Percentiles rank a stretch among this genome's conserved stretches.
phyloP scores from a whole-genome alignment of 192 early-diverging fungal species.

The Coemansia biformis region DNA sequence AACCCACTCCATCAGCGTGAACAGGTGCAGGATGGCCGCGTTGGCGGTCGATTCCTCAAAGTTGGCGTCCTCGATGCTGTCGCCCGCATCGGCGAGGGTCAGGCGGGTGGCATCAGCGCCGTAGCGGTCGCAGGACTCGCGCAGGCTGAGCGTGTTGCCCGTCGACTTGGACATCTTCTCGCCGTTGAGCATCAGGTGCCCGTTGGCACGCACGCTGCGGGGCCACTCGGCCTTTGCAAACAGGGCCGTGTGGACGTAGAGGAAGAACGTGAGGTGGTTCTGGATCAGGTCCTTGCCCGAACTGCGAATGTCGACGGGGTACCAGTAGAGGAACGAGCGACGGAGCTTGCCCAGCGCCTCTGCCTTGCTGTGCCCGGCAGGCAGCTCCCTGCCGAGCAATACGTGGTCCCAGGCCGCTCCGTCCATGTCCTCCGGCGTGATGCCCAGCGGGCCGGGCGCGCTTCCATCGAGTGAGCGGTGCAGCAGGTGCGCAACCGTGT shows the following conservation, averaged over 20 bases:
- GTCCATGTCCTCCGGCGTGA: conserved; percentile 82
- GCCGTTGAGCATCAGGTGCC: conserved; percentile 89
- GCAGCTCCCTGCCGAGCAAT: conserved; percentile 61
- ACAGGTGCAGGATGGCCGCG: conserved; percentile 87
- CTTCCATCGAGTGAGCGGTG: conserved; percentile 85
- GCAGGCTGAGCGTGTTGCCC: conserved; percentile 89
- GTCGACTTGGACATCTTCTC: conserved; percentile 99
- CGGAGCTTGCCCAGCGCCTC: conserved; percentile 70
- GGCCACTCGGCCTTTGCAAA: conserved; percentile 94
- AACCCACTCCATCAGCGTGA: conserved; percentile 86
- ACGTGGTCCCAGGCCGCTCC: conserved; percentile 92
- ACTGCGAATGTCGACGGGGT: conserved; percentile 92
- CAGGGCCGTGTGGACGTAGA: conserved; percentile 94
- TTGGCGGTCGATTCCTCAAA: conserved; percentile 94
- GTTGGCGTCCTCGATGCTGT: conserved; percentile 96
- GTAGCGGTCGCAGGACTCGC: conserved; percentile 73
- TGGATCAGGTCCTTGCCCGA: conserved; percentile 96
- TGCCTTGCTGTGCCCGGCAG: conserved; percentile 51
- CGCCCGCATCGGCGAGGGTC: conserved; percentile 94
- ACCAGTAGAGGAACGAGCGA: conserved; percentile 95
- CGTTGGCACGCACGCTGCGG: conserved; percentile 77
- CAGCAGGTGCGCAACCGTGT: conserved; percentile 90
- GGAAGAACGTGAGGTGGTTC: conserved; percentile 96
- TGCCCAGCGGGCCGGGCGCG: conserved; percentile 66
- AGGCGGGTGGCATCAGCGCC: conserved; percentile 96